These are phyloP conservation scores for Abortiporus biennis DNA, from an alignment of 1,284 basidiomycete genomes.

Conservation along the genomic window DNA sequence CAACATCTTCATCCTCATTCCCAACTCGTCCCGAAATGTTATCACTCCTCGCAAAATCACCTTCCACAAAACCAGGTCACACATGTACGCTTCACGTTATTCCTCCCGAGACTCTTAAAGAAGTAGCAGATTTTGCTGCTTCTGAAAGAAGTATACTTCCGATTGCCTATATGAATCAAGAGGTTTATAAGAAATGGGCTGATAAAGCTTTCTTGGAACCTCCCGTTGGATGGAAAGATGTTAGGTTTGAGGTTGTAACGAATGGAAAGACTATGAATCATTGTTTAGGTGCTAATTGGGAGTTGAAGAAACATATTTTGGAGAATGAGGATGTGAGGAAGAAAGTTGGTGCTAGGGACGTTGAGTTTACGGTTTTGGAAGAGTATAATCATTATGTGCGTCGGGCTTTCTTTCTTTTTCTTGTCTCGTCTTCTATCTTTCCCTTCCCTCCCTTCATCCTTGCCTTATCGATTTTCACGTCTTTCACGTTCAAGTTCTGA, in stretches of 20 bases:
- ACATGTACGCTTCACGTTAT: not conserved
- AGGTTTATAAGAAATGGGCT: not conserved
- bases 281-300: not conserved
- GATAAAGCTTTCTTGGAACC: too few relatives aligned
- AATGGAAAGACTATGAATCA: not conserved
- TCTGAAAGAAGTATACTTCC: not conserved
- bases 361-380: not conserved
- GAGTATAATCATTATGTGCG: not conserved
- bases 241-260: not conserved
- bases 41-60: not conserved
- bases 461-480: too few relatives aligned
- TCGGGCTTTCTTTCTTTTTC: not conserved
- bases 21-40: not conserved
- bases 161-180: not conserved
- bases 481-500: too few relatives aligned
- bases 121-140: not conserved
- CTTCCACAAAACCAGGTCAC: not conserved
- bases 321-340: not conserved
- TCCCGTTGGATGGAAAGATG: too few relatives aligned
- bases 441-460: too few relatives aligned
- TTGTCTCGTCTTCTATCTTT: not conserved
- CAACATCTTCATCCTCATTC: not conserved
- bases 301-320: not conserved
- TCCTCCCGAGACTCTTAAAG: not conserved
- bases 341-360: not conserved